Evolutionary conservation across 495 filamentous ascomycete genomes (phyloP), one percentile per base, ranked within the genome.

Genomic region (Penicillium lividum): DNA sequence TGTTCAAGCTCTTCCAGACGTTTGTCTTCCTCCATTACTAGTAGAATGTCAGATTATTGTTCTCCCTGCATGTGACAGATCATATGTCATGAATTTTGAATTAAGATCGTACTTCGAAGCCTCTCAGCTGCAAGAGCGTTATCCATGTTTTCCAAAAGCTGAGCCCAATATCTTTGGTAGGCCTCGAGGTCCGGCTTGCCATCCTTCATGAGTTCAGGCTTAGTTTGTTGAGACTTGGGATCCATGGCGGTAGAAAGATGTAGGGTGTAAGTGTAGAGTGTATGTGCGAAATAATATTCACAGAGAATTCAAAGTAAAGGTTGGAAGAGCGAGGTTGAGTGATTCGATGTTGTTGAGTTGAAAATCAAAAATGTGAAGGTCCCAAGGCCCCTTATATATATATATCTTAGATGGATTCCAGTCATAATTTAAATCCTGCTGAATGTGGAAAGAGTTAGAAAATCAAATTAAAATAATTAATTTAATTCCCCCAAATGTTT

Each of bases 101-200:
- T 51, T n/a, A 33, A n/a, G 38, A 36, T 56, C 64, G 34, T 49
- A 69, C 67, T 62, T 65, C 62, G 59, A 49, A 69, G 68, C 50
- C 62, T 61, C 40, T 22, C 22, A 22, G 22, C 22, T 22, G 22
- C 22, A 22, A 22, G 22, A 22, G 22, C 22, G 22, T 22, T 22
- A 22, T 57, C 55, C 11, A 65, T 69, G 9, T 69, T 58, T 44
- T 69, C 59, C 34, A 68, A 62, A 33, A 69, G 47, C 54, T 69
- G 59, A 1, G 59, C 65, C 67, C 67, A 69, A 53, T 50, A 51
- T 25, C 42, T 51, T 40, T 69, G 67, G 40, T 69, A 69, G 43
- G 53, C 33, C 51, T 69, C 67, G 30, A 68, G 50, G 22, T 55
- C 30, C 1, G 57, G 56, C 25, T 57, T 57, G 34, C 11, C 3